Evolutionary conservation across 1,139 yeast species (phyloP), one percentile per base, ranked within the genome.

Genomic region (Taphrina confusa): DNA sequence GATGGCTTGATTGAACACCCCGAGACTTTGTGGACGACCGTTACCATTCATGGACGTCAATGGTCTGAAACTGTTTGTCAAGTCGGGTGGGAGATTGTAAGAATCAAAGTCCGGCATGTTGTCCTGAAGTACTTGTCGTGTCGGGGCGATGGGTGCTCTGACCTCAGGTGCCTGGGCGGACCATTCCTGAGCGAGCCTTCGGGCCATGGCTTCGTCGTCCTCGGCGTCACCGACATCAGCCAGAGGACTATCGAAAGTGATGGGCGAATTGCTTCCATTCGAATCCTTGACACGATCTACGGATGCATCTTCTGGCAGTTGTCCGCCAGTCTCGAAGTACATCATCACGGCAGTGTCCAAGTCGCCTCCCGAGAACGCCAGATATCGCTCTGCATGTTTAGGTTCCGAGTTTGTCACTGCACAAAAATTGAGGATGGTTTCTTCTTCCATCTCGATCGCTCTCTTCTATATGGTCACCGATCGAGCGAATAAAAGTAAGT

Each of bases 301-400:
- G 16, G 69, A 59, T n/a, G 57, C 49, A 62, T 60, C 70, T 64
- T 69, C 75, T 63, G 70, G 63, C 67, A 76, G 63, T 12, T 69
- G 74, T 34, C 76, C 80, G 27, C 88, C 89, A 61, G 82, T 80
- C 70, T 94, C 98, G 76, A 87, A 84, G 73, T 76, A 94, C 54
- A 94, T 75, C 9, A 91, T 82, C 5, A 94, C 88, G 0, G 98
- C 98, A 28, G 83, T 81, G 64, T 91, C 96, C 49, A 92, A 72
- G 69, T 89, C 83, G 61, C 84, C 84, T 57, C 84, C 91, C 8
- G 94, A 81, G 74, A 91, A 83, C 30, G 85, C 91, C 49, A 94
- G 74, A 70, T 85, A 94, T 68, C 85, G 90, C 63, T 78, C 77
- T 1, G 98, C 98, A 30, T 82, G 76, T 1, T 79, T 78, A 1